These are phyloP conservation scores for Cyclostephanos invisitatus DNA, from an alignment of 108 stramenopile genomes.

Conservation along the genomic window DNA sequence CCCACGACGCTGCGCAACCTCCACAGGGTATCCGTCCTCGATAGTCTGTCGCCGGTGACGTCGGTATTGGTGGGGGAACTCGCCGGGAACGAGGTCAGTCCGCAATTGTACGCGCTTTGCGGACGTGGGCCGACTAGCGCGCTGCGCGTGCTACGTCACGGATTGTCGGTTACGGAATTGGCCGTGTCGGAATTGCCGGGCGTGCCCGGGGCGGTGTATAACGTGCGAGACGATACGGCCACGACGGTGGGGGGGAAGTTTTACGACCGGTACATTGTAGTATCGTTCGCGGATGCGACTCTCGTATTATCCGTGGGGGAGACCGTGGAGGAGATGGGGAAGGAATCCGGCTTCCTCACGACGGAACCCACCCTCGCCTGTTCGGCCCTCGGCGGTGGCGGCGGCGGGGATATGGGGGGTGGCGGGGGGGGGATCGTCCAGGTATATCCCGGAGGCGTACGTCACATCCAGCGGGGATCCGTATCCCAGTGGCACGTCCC, in stretches of 20 bases:
- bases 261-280: slow-evolving; percentile 90
- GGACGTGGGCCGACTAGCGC: slow-evolving; percentile 88
- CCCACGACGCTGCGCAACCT: slow-evolving; percentile 84
- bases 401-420: slow-evolving; percentile 39
- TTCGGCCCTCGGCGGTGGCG: slow-evolving; percentile 79
- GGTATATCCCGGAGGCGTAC: slow-evolving; percentile 90
- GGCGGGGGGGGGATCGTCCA: slow-evolving; percentile 82
- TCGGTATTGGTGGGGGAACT: slow-evolving; percentile 91
- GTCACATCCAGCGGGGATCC: slow-evolving; percentile 75
- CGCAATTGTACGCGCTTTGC: slow-evolving; percentile 91
- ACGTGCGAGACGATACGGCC: slow-evolving; percentile 73
- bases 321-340: slow-evolving; percentile 94
- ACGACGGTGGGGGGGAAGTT: slow-evolving; percentile 29
- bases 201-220: slow-evolving; percentile 91
- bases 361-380: slow-evolving; percentile 92
- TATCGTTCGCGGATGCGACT: slow-evolving; percentile 96
- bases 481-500: slow-evolving; percentile 92
- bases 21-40: slow-evolving; percentile 71
- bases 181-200: slow-evolving; percentile 95
- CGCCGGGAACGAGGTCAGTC: slow-evolving; percentile 88
- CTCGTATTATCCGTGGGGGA: slow-evolving; percentile 95
- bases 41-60: slow-evolving; percentile 85
- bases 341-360: slow-evolving; percentile 87
- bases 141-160: slow-evolving; percentile 88
- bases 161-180: slow-evolving; percentile 90